phyloP scores from a whole-genome alignment of 2,329 filamentous ascomycete species.

The Phaeosphaeria sp. region DNA sequence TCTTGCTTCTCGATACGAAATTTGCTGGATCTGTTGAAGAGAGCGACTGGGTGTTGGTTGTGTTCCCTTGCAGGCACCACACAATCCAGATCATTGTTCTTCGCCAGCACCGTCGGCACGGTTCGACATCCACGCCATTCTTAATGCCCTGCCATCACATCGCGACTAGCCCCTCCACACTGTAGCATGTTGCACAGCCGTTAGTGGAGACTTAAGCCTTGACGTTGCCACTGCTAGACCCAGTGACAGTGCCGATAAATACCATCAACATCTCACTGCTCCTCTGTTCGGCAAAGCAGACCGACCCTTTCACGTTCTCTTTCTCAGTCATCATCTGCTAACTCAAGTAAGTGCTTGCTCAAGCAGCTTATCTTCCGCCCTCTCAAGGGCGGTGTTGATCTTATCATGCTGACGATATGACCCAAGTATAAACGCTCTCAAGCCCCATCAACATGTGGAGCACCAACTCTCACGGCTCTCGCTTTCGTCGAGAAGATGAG shows the following conservation, averaged over 20 bases:
- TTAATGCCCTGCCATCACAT: slow-evolving; percentile 43
- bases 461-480: slow-evolving; percentile 3
- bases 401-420: neutral
- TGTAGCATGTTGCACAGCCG: slow-evolving; percentile 41
- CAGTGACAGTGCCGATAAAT: slow-evolving; percentile 40
- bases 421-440: neutral
- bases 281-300: slow-evolving; percentile 12
- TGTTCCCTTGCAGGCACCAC: slow-evolving; percentile 38
- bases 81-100: slow-evolving; percentile 34
- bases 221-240: slow-evolving; percentile 33
- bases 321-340: neutral
- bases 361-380: neutral
- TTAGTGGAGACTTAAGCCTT: slow-evolving; percentile 31
- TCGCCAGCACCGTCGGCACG: slow-evolving; percentile 31
- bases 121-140: slow-evolving; percentile 37
- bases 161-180: slow-evolving; percentile 35
- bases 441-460: slow-evolving; percentile 13
- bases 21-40: slow-evolving; percentile 16
- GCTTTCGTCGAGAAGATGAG: slow-evolving; percentile 14
- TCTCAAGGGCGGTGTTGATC: neutral
- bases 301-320: neutral
- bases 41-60: slow-evolving; percentile 14
- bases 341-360: slow-evolving; percentile 1
- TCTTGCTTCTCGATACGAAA: slow-evolving; percentile 19
- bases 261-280: slow-evolving; percentile 18